Evolutionary conservation across 345 rosid genomes (phyloP), one percentile per base, ranked within the genome.

Genomic region (Hibiscus trionum): DNA sequence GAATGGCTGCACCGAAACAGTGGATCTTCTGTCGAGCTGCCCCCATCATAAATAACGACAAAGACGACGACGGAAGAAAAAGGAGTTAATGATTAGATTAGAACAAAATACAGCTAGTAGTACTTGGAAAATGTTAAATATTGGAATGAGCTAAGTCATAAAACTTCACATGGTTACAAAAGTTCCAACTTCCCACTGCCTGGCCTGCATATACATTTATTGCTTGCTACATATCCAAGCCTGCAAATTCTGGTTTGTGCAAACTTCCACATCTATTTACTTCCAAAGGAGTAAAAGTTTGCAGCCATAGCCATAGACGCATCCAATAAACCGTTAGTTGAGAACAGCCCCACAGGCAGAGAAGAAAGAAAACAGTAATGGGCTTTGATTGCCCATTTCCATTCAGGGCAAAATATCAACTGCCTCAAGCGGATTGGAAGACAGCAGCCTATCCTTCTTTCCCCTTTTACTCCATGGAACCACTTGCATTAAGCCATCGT

Each of bases 401-500:
- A 29, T 62, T 44, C 76, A 76, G 29, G 65, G 5, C 1, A 47
- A 27, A 59, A 33, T 17, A 15, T 60, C 58, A 27, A 27, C 42
- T 5, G 59, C 4, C 59, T 29, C 19, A 49, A 29, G 26, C 49
- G 60, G 59, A 15, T 49, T 26, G 70, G 70, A 66, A 26, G 1
- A 26, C 12, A 4, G 16, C 60, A 76, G 35, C 62, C 76, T 77
- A 47, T 75, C 85, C 50, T 85, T 82, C 82, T 82, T 85, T 44
- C 39, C 65, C 77, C 83, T 88, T 80, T 76, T 81, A 52, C 79
- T 87, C 93, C 93, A 84, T 44, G 87, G 85, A 75, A 85, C 80
- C 73, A 80, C 90, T 64, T 82, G 90, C 84, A 86, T 93, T 80
- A 90, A 52, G n/a, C 97, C 86, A 60, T 82, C 88, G 37, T 77